Conservation (phyloP, 2,329 filamentous ascomycete species). For the Epichloe amarillans region DNA sequence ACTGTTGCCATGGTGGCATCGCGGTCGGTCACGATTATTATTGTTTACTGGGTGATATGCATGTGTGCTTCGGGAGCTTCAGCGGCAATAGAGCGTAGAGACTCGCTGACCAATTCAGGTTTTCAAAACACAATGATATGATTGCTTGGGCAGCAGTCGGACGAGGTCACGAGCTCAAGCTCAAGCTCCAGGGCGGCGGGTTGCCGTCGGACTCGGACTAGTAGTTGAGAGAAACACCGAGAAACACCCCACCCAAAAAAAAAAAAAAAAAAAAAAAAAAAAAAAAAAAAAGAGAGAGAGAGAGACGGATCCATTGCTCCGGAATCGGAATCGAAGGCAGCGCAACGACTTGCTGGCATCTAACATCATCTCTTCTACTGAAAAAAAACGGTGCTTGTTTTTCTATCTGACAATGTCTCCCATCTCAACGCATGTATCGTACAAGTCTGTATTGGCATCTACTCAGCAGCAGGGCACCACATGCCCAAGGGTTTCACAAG, state of each 20-base stretch:
- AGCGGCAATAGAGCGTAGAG: background rate
- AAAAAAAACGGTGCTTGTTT: too few species aligned
- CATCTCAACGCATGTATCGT: too few species aligned
- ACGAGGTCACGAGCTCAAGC: background rate
- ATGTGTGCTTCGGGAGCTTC: background rate
- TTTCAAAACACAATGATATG: background rate
- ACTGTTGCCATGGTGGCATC: conserved; percentile 7
- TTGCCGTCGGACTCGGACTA: too few species aligned
- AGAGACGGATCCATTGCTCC: too few species aligned
- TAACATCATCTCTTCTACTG: too few species aligned
- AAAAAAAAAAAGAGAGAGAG: too few species aligned
- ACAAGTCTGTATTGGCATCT: too few species aligned
- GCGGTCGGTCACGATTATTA: background rate
- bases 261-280: too few species aligned
- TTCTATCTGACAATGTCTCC: too few species aligned
- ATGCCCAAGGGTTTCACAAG: conserved; percentile 6
- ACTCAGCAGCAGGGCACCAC: conserved; percentile 3
- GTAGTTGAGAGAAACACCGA: background rate
- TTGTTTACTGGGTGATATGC: background rate
- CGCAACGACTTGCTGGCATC: too few species aligned
- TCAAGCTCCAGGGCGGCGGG: background rate
- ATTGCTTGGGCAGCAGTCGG: background rate
- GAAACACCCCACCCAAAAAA: background rate
- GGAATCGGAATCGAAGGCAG: too few species aligned
- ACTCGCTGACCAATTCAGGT: background rate